These are phyloP conservation scores for Chlamydomonas schloesseri DNA, from an alignment of 139 green algal species.

Conservation along the genomic window DNA sequence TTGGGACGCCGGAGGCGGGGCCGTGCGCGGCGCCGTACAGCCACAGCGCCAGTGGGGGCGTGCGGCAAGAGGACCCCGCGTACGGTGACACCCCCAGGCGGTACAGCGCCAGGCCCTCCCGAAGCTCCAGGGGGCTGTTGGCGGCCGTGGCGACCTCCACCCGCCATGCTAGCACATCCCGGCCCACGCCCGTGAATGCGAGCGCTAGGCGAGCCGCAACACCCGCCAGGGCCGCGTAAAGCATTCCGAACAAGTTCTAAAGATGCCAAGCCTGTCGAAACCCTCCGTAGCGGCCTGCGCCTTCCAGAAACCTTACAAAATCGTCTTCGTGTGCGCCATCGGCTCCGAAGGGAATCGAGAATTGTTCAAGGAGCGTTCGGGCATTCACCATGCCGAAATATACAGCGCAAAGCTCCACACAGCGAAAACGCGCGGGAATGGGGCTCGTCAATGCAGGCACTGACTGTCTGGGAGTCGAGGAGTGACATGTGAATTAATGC, in stretches of 20 bases:
- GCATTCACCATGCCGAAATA: too few relatives aligned
- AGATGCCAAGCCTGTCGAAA: too few relatives aligned
- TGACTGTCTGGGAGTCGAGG: too few relatives aligned
- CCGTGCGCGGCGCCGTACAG: background rate
- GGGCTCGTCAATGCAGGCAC: too few relatives aligned
- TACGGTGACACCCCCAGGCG: conserved; percentile 54
- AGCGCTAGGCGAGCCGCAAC: conserved; percentile 24
- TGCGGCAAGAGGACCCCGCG: conserved; percentile 45
- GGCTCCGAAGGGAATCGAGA: too few relatives aligned
- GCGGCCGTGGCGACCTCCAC: conserved; percentile 60
- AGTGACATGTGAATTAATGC: too few relatives aligned
- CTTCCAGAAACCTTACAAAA: too few relatives aligned
- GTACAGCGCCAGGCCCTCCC: conserved; percentile 55
- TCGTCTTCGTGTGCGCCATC: too few relatives aligned
- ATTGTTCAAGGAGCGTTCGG: too few relatives aligned
- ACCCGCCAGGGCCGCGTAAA: conserved; percentile 12
- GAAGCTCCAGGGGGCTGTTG: conserved; percentile 56
- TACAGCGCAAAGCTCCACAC: too few relatives aligned
- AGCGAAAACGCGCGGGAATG: too few relatives aligned
- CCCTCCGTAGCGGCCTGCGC: too few relatives aligned
- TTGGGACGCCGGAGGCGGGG: background rate
- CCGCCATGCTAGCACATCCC: conserved; percentile 48
- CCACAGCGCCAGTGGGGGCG: conserved; percentile 58
- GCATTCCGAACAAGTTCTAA: background rate
- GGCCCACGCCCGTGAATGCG: conserved; percentile 33